Evolutionary conservation across 2,329 filamentous ascomycete genomes (phyloP).

Genomic region (Pochonia chlamydosporia): DNA sequence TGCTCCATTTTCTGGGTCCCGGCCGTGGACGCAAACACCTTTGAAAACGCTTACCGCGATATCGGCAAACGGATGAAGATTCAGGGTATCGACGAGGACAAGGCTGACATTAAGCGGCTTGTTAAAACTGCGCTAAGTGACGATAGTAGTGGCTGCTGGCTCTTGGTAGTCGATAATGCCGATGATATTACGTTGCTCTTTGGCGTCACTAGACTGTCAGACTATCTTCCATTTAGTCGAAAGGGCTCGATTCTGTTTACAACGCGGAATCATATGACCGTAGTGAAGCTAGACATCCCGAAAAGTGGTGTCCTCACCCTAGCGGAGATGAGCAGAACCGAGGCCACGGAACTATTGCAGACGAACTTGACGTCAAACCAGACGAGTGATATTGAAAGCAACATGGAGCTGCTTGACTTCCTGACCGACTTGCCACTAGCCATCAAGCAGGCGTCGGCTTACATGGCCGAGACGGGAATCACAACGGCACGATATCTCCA

Average conservation of each 20-base stretch:
- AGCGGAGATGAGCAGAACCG: conserved; percentile 14
- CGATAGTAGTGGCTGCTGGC: too few relatives aligned
- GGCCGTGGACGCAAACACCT: conserved; percentile 18
- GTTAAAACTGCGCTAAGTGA: too few relatives aligned
- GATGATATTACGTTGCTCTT: too few relatives aligned
- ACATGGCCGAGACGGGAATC: conserved; percentile 22
- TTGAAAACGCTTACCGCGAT: too few relatives aligned
- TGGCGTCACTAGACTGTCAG: conserved; percentile 12
- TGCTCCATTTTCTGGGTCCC: conserved; percentile 37
- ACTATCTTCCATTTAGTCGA: conserved; percentile 11
- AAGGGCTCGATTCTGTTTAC: conserved; percentile 13
- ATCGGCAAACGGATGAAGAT: conserved; percentile 22
- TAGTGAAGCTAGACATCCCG: conserved; percentile 5
- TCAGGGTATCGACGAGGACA: conserved; percentile 22
- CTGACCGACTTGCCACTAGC: conserved; percentile 27
- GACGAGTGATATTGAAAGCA: conserved; percentile 13
- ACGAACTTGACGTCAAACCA: conserved; percentile 13
- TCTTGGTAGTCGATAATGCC: too few relatives aligned
- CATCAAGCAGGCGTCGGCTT: conserved; percentile 29
- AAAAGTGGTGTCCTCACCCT: conserved; percentile 15
- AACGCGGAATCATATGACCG: conserved; percentile 9
- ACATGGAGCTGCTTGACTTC: conserved; percentile 20
- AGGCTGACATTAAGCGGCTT: conserved; percentile 27
- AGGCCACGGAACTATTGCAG: conserved; percentile 17
- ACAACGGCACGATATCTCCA: conserved; percentile 19